Conservation (phyloP, 192 early-diverging fungal species). For the Geosiphon pyriformis region DNA sequence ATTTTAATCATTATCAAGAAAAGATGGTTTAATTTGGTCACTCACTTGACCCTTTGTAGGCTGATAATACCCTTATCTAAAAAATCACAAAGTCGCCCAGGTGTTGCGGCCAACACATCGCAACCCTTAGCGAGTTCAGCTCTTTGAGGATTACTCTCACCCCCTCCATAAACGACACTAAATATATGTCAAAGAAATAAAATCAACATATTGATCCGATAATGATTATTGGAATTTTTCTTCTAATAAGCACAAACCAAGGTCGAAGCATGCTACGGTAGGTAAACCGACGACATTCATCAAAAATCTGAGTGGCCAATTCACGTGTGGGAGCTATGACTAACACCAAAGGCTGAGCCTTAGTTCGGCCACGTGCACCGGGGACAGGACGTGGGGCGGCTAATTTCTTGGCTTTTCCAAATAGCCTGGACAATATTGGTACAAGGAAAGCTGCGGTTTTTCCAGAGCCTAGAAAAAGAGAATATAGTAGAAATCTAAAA, state of each 20-base stretch:
- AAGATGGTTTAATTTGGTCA: too few relatives aligned
- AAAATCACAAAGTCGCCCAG: conserved; percentile 88
- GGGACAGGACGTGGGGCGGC: conserved; percentile 27
- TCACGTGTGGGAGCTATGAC: conserved; percentile 81
- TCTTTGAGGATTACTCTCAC: conserved; percentile 69
- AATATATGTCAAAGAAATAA: conserved; percentile 26
- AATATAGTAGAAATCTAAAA: too few relatives aligned
- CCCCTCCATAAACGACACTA: conserved; percentile 91
- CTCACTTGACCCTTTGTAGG: conserved; percentile 66
- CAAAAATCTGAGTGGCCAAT: conserved; percentile 77
- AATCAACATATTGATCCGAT: too few relatives aligned
- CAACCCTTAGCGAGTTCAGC: conserved; percentile 79
- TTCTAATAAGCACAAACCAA: conserved; percentile 34
- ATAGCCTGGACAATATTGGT: conserved; percentile 64
- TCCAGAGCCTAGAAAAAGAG: conserved; percentile 43
- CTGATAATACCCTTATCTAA: conserved; percentile 76
- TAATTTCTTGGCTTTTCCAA: conserved; percentile 44
- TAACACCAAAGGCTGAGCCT: conserved; percentile 57
- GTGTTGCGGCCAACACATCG: conserved; percentile 90
- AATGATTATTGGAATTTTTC: too few relatives aligned
- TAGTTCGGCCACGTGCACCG: conserved; percentile 31
- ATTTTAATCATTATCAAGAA: too few relatives aligned
- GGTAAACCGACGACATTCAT: conserved; percentile 58
- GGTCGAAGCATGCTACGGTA: conserved; percentile 47
- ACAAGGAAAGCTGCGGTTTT: conserved; percentile 80